Evolutionary conservation across 2,329 filamentous ascomycete species (phyloP).

Genomic region (Cytospora chrysosperma): DNA sequence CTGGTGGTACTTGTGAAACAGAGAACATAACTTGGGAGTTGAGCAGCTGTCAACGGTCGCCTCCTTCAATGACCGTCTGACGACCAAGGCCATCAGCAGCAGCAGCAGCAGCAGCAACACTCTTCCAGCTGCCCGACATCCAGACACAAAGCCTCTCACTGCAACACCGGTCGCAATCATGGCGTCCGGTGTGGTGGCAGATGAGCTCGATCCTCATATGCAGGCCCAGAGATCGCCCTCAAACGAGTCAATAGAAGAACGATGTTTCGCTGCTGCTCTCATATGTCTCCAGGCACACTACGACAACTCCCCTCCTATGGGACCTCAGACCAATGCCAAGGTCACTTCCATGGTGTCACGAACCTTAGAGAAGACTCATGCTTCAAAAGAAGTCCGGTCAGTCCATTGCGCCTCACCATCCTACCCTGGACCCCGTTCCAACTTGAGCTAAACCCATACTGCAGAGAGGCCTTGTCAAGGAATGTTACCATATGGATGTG

Average conservation of each 20-base stretch:
- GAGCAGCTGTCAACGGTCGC: background rate
- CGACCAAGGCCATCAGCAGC: background rate
- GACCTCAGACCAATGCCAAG: conserved; percentile 53
- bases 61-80: background rate
- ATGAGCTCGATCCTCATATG: conserved; percentile 21
- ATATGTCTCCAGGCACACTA: conserved; percentile 63
- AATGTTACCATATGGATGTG: conserved; percentile 67
- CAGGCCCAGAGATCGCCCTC: conserved; percentile 26
- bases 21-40: background rate
- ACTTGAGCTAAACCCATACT: background rate
- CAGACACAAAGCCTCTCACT: background rate
- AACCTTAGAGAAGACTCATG: conserved; percentile 64
- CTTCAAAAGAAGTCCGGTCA: conserved; percentile 58
- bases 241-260: conserved; percentile 59
- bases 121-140: background rate
- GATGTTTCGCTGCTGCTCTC: conserved; percentile 59
- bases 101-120: background rate
- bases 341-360: conserved; percentile 58
- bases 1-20: background rate
- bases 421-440: background rate
- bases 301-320: conserved; percentile 56
- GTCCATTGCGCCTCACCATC: conserved; percentile 19
- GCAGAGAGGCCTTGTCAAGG: conserved; percentile 57
- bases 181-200: conserved; percentile 26
- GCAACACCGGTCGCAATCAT: conserved; percentile 20